Evolutionary conservation across 2,329 filamentous ascomycete genomes (phyloP).

Genomic region (Arthrobotrys conoides): DNA sequence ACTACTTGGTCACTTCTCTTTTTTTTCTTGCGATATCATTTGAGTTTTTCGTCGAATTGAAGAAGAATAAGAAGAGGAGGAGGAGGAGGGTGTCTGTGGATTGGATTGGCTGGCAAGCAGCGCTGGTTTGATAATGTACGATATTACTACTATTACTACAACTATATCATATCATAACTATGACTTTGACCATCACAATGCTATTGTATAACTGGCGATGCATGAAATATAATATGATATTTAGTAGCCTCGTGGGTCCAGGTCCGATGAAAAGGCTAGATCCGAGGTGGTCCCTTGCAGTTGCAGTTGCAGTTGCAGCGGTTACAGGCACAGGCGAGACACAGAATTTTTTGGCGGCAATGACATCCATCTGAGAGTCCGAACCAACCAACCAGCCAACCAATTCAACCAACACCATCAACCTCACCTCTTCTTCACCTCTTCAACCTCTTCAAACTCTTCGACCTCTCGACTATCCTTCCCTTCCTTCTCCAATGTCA

Average conservation of each 20-base stretch:
- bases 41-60: no score
- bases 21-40: neutral
- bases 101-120: no score
- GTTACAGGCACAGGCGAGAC: neutral
- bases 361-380: neutral
- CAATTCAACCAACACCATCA: slow-evolving; percentile 6
- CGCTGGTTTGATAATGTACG: slow-evolving; percentile 20
- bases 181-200: neutral
- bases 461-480: neutral
- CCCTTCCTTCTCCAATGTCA: slow-evolving; percentile 21
- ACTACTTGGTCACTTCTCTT: neutral
- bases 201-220: no score
- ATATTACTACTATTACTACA: slow-evolving; percentile 9
- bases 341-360: slow-evolving; percentile 13
- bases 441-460: neutral
- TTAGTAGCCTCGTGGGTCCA: neutral
- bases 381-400: slow-evolving; percentile 6
- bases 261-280: neutral
- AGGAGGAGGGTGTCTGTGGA: neutral
- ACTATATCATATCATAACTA: neutral
- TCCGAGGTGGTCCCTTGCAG: slow-evolving; percentile 26
- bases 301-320: no score
- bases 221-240: neutral
- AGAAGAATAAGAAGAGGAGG: no score
- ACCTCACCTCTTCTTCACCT: neutral